Evolutionary conservation across 1,284 basidiomycete genomes (phyloP).

Genomic region (Rhodotorula mucilaginosa): DNA sequence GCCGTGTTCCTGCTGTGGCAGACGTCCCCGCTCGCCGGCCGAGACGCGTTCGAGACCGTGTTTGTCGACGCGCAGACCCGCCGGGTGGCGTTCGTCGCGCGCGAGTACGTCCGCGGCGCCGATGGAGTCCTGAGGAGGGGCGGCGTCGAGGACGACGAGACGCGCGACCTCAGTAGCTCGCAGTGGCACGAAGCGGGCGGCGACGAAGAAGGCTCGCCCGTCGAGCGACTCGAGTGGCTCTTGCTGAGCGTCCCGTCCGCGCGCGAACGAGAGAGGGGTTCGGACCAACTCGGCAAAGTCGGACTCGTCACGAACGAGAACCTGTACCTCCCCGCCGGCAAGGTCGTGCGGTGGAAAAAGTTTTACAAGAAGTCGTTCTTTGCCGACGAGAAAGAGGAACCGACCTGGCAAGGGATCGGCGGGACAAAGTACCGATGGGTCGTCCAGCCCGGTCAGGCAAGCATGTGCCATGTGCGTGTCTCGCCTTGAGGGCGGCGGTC

Average conservation of each 20-base stretch:
- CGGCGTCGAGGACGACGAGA: conserved; percentile 1
- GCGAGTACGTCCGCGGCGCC: conserved; percentile 7
- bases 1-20: conserved; percentile 7
- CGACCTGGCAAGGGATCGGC: conserved; percentile 17
- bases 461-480: not conserved
- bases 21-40: not conserved
- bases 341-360: conserved; percentile 11
- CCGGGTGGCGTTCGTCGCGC: conserved; percentile 10
- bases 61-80: conserved; percentile 8
- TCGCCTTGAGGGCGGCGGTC: too few species aligned
- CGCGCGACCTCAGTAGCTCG: conserved; percentile 1
- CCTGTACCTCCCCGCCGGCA: conserved; percentile 12
- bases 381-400: conserved; percentile 3
- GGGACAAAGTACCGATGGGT: conserved; percentile 18
- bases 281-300: conserved; percentile 12
- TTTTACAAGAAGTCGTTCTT: conserved; percentile 9
- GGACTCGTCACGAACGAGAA: conserved; percentile 19
- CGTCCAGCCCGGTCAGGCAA: not conserved
- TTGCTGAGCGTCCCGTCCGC: conserved; percentile 12
- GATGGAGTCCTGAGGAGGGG: conserved; percentile 3
- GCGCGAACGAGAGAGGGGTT: not conserved
- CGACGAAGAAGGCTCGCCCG: not conserved
- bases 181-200: conserved; percentile 11
- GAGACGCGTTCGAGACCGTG: not conserved
- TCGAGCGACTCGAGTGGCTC: conserved; percentile 9